Conservation (phyloP, 495 filamentous ascomycete species). For the Penicillium mononematosum region DNA sequence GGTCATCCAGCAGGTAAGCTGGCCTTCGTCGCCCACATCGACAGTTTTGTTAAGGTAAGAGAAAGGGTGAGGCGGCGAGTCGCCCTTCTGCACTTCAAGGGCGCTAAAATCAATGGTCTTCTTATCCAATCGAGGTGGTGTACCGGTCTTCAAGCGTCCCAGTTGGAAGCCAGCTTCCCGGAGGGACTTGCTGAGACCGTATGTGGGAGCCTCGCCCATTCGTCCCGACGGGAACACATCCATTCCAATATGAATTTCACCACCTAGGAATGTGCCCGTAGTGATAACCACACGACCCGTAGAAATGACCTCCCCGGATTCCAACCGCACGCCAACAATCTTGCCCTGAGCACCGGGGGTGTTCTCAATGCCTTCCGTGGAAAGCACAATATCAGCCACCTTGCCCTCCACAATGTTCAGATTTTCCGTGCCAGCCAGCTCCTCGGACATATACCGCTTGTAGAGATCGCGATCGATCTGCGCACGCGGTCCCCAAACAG, state of each 20-base stretch:
- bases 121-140: slow-evolving; percentile 81
- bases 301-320: slow-evolving; percentile 81
- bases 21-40: slow-evolving; percentile 63
- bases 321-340: slow-evolving; percentile 83
- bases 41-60: slow-evolving; percentile 83
- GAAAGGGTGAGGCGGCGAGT: slow-evolving; percentile 85
- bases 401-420: slow-evolving; percentile 79
- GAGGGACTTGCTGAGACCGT: slow-evolving; percentile 89
- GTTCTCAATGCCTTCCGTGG: slow-evolving; percentile 49
- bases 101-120: slow-evolving; percentile 76
- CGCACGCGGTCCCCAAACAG: slow-evolving; percentile 94
- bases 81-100: slow-evolving; percentile 72
- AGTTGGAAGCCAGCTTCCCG: slow-evolving; percentile 86
- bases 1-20: slow-evolving; percentile 80
- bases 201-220: slow-evolving; percentile 92
- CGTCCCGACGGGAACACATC: slow-evolving; percentile 81
- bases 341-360: slow-evolving; percentile 59
- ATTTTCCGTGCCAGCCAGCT: slow-evolving; percentile 72
- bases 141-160: slow-evolving; percentile 92
- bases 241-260: slow-evolving; percentile 94
- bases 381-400: slow-evolving; percentile 83
- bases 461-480: slow-evolving; percentile 95
- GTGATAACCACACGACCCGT: slow-evolving; percentile 88
- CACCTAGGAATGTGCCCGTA: slow-evolving; percentile 92
- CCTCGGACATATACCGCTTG: slow-evolving; percentile 86